phyloP scores from a whole-genome alignment of 306 rosid species.

The Sphenostylis stenocarpa region DNA sequence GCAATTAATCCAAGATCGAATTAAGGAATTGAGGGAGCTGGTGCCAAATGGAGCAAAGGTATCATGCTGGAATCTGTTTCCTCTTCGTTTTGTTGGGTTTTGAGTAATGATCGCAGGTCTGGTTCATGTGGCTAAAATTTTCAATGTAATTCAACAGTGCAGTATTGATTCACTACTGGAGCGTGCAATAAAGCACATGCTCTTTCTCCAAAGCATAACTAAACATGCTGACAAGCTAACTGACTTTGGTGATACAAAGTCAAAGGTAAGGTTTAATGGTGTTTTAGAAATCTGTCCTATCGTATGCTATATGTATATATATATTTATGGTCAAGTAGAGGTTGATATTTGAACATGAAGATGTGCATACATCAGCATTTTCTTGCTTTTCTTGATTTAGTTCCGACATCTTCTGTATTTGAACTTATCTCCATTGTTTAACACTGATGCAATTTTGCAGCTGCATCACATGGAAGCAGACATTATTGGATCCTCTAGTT shows the following conservation, averaged over 20 bases:
- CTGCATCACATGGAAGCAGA: constrained; percentile 59
- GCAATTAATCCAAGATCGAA: constrained; percentile 97
- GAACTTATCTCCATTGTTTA: constrained; percentile 16
- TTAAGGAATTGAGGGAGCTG: constrained; percentile 90
- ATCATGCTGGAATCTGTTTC: constrained; percentile 17
- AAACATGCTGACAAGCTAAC: constrained; percentile 92
- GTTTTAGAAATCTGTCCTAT: neutral
- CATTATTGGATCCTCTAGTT: constrained; percentile 56
- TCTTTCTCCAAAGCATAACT: constrained; percentile 85
- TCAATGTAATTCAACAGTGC: constrained; percentile 62
- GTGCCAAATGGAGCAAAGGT: constrained; percentile 97
- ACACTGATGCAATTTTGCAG: constrained; percentile 45
- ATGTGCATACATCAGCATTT: neutral
- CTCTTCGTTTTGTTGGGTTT: neutral
- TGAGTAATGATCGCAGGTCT: constrained; percentile 19
- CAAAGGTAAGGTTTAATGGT: constrained; percentile 41
- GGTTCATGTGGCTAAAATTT: constrained; percentile 41
- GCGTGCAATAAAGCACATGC: constrained; percentile 90
- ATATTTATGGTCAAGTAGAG: neutral
- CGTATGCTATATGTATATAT: neutral
- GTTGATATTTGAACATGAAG: neutral
- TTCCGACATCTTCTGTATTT: neutral
- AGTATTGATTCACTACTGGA: constrained; percentile 97
- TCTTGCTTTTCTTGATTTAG: constrained; percentile 15
- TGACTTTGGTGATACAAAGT: constrained; percentile 60